These are phyloP conservation scores for Spirogloea muscicola DNA, from an alignment of 139 green algal genomes.

Conservation along the genomic window DNA sequence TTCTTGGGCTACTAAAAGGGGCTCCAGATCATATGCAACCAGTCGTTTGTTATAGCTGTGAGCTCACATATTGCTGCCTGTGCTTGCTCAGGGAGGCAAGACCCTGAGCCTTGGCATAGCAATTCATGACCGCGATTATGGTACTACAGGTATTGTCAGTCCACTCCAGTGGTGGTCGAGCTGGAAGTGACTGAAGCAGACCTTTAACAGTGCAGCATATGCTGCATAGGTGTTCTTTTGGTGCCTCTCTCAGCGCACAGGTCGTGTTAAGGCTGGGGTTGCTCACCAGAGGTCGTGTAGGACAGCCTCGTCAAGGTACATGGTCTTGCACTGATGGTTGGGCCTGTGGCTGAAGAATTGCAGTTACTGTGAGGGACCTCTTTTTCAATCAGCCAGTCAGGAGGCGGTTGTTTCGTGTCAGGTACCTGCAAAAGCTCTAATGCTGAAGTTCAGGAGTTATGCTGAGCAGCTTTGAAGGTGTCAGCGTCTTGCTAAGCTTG, in stretches of 20 bases:
- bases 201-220: not conserved
- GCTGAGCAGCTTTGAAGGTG: too few relatives aligned
- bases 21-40: too few relatives aligned
- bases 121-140: not conserved
- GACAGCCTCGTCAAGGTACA: too few relatives aligned
- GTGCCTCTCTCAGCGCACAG: not conserved
- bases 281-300: too few relatives aligned
- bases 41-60: not conserved
- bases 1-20: too few relatives aligned
- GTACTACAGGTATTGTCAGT: conserved; percentile 25
- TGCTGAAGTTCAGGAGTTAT: too few relatives aligned
- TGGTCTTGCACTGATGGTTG: too few relatives aligned
- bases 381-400: conserved; percentile 31
- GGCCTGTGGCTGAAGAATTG: not conserved
- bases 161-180: too few relatives aligned
- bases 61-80: not conserved
- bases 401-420: not conserved
- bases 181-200: too few relatives aligned
- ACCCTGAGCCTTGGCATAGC: not conserved
- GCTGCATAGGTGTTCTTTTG: not conserved
- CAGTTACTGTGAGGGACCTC: conserved; percentile 22
- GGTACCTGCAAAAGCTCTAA: not conserved
- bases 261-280: not conserved
- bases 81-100: conserved; percentile 17
- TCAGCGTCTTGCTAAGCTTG: too few relatives aligned